A percentile compares a stretch with the other conserved stretches of the same genome.
Conservation (phyloP, 2,329 filamentous ascomycete species). For the Sporothrix pseudoabietina region DNA sequence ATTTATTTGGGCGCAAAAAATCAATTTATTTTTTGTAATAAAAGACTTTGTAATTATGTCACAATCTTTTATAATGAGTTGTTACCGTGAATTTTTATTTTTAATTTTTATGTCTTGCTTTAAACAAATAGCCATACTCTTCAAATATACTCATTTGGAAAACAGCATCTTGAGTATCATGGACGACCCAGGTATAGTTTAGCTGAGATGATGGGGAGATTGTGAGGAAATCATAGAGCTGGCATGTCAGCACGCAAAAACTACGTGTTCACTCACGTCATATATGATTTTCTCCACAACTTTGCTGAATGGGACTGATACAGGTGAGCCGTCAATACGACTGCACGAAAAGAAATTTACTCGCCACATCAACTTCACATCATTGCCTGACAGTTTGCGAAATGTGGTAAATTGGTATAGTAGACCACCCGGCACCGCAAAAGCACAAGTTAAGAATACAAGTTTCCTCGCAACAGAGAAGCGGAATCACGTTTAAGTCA, state of each 20-base stretch:
- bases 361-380: not conserved
- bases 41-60: not conserved
- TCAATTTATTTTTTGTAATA: not conserved
- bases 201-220: not conserved
- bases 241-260: too few relatives aligned
- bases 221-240: not conserved
- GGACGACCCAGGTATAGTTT: not conserved
- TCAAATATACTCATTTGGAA: too few relatives aligned
- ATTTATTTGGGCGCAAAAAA: too few relatives aligned
- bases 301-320: too few relatives aligned
- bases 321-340: too few relatives aligned
- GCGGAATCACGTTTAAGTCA: slow-evolving; percentile 87
- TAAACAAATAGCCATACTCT: too few relatives aligned
- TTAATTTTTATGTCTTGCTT: too few relatives aligned
- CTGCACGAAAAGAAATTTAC: not conserved
- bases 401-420: slow-evolving; percentile 3
- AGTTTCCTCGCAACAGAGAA: slow-evolving; percentile 33
- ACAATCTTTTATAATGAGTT: too few relatives aligned
- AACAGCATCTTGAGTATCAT: too few relatives aligned
- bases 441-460: slow-evolving; percentile 19
- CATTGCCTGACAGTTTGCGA: not conserved
- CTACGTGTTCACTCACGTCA: too few relatives aligned
- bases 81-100: too few relatives aligned
- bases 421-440: slow-evolving; percentile 15
- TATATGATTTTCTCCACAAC: too few relatives aligned